phyloP scores from a whole-genome alignment of 495 filamentous ascomycete species.

The Parathielavia hyrcaniae region DNA sequence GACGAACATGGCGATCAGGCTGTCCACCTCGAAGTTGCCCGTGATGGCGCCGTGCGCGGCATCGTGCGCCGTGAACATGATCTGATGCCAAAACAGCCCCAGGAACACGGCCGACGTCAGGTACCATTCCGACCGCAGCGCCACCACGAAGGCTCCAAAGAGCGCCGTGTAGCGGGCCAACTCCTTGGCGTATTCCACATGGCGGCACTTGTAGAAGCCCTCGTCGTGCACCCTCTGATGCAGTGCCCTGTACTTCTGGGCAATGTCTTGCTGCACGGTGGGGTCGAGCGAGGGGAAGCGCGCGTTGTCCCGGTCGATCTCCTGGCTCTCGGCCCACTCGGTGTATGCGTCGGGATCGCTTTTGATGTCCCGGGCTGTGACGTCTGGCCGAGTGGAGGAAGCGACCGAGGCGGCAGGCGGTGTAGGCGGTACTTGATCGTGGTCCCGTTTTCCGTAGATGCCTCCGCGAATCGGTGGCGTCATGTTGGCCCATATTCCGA shows the following conservation, averaged over 20 bases:
- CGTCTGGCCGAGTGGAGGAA: neutral
- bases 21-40: slow-evolving; percentile 74
- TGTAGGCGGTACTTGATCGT: slow-evolving; percentile 20
- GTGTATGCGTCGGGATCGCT: slow-evolving; percentile 49
- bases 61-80: slow-evolving; percentile 93
- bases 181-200: slow-evolving; percentile 73
- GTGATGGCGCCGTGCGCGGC: slow-evolving; percentile 97
- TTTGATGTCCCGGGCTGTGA: neutral
- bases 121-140: slow-evolving; percentile 69
- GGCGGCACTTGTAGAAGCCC: slow-evolving; percentile 80
- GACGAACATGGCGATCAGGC: slow-evolving; percentile 79
- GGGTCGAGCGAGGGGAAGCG: slow-evolving; percentile 78
- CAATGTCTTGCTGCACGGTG: slow-evolving; percentile 66
- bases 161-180: slow-evolving; percentile 65
- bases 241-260: slow-evolving; percentile 70
- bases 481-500: slow-evolving; percentile 78
- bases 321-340: slow-evolving; percentile 37
- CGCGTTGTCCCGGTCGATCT: slow-evolving; percentile 66
- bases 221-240: slow-evolving; percentile 62
- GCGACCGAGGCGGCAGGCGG: neutral
- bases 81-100: slow-evolving; percentile 88
- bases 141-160: slow-evolving; percentile 54
- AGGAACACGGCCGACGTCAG: slow-evolving; percentile 65
- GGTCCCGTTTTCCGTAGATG: slow-evolving; percentile 27
- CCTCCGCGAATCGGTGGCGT: slow-evolving; percentile 89